Evolutionary conservation across 345 rosid species (phyloP).

Genomic region (Syzygium jambos): DNA sequence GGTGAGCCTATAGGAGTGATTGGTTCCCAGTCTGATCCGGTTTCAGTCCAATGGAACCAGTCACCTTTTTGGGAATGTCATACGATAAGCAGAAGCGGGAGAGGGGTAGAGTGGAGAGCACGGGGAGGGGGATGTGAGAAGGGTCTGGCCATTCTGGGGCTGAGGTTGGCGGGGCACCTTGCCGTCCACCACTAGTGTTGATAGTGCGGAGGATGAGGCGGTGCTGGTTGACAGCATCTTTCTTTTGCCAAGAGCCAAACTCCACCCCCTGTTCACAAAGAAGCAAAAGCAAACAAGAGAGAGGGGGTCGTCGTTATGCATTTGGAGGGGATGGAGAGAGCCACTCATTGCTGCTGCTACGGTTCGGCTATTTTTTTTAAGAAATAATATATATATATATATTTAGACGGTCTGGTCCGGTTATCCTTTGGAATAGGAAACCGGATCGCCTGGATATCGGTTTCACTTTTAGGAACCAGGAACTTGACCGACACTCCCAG

Average conservation of each 20-base stretch:
- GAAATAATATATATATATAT: no score
- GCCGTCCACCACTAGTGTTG: constrained; percentile 41
- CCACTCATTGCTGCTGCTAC: background rate
- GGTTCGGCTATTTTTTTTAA: background rate
- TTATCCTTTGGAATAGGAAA: no score
- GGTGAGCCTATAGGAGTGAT: background rate
- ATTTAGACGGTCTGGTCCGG: no score
- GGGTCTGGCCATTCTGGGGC: constrained; percentile 40
- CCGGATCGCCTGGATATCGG: no score
- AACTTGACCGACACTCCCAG: no score
- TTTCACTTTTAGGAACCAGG: no score
- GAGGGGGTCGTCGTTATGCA: background rate
- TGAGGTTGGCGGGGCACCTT: constrained; percentile 35
- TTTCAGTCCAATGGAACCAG: no score
- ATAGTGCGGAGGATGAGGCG: constrained; percentile 31
- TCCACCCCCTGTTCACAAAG: background rate
- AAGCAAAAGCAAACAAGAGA: background rate
- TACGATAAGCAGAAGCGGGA: constrained; percentile 59
- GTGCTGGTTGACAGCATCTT: background rate
- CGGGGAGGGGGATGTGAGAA: constrained; percentile 52
- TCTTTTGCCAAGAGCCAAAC: background rate
- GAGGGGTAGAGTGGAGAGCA: constrained; percentile 10
- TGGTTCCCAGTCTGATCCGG: no score
- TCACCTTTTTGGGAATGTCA: constrained; percentile 4
- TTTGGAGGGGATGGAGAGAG: background rate